Evolutionary conservation across 371 early-diverging fungal species (phyloP).

Genomic region (Mucor plumbeus): DNA sequence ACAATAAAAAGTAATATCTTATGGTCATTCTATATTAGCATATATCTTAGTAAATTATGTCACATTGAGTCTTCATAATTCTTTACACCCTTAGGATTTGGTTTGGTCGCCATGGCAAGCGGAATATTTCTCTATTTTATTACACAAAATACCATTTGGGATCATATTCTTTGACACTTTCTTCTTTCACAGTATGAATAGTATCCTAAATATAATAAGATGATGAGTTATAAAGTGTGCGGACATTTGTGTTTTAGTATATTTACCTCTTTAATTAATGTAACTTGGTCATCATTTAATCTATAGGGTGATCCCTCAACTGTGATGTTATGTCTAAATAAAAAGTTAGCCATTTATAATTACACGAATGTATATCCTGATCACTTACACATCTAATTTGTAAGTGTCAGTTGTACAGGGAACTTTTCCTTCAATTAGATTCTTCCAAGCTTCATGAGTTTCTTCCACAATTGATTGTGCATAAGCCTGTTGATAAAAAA

Average conservation of each 20-base stretch:
- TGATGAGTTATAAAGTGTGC: background rate
- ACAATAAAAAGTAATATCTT: too few species aligned
- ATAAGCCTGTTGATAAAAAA: slow-evolving; percentile 57
- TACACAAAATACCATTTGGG: slow-evolving; percentile 28
- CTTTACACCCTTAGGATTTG: background rate
- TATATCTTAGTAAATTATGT: background rate
- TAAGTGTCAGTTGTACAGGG: slow-evolving; percentile 19
- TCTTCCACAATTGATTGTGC: slow-evolving; percentile 88
- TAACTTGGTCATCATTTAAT: slow-evolving; percentile 2
- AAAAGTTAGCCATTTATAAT: background rate
- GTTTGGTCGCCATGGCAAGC: background rate
- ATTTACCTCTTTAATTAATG: background rate
- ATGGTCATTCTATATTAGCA: too few species aligned
- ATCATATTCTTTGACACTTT: slow-evolving; percentile 16
- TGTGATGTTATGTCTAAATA: slow-evolving; percentile 7
- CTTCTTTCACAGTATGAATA: slow-evolving; percentile 4
- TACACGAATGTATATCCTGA: too few species aligned
- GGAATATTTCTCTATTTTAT: background rate
- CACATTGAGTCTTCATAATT: background rate
- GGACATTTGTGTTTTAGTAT: background rate
- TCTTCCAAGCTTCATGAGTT: slow-evolving; percentile 93
- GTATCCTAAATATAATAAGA: background rate
- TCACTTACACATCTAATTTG: slow-evolving; percentile 29
- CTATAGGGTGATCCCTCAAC: slow-evolving; percentile 25
- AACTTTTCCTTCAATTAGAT: slow-evolving; percentile 60